Percentiles rank a stretch among this genome's conserved stretches.
phyloP scores from a whole-genome alignment of 441 rosid species.

The Gossypium trilobum region DNA sequence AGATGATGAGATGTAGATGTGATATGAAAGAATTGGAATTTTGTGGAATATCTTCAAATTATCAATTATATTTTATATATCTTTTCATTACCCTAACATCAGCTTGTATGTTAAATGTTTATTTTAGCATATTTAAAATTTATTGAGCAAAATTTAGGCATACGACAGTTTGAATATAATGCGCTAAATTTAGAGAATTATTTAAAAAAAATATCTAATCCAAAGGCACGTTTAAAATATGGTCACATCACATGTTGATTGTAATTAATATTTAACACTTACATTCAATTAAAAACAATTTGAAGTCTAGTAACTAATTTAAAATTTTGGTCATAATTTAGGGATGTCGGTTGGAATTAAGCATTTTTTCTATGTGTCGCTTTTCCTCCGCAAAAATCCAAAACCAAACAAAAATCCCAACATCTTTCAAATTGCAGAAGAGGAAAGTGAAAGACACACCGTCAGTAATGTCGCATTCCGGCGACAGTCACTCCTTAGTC shows the following conservation, averaged over 20 bases:
- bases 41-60: not conserved
- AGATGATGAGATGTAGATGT: not conserved
- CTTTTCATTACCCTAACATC: too few species aligned
- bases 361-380: not conserved
- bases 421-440: not conserved
- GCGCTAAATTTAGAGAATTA: too few species aligned
- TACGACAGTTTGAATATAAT: too few species aligned
- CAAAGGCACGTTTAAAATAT: too few species aligned
- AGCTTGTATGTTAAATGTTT: too few species aligned
- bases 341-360: not conserved
- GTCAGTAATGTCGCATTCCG: not conserved
- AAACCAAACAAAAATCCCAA: not conserved
- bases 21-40: conserved; percentile 23
- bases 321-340: not conserved
- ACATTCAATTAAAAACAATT: too few species aligned
- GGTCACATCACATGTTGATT: not conserved
- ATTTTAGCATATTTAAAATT: too few species aligned
- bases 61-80: too few species aligned
- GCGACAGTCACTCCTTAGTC: not conserved
- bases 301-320: not conserved
- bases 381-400: not conserved
- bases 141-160: too few species aligned
- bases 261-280: too few species aligned
- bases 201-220: too few species aligned
- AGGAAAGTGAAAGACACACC: not conserved